Evolutionary conservation across 2,329 filamentous ascomycete species (phyloP).

Genomic region (Paecilomyces sp.): DNA sequence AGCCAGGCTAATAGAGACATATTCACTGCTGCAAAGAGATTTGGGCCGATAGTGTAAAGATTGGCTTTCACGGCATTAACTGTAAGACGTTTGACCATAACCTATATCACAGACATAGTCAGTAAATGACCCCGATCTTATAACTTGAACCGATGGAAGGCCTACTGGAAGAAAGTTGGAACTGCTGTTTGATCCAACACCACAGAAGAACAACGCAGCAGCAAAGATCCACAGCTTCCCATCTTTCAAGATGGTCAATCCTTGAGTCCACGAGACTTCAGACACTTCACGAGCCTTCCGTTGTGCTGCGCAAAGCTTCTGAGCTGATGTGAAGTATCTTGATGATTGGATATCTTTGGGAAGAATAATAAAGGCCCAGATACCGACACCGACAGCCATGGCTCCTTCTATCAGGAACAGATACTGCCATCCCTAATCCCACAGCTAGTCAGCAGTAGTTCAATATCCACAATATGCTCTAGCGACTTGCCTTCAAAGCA

Average conservation of each 20-base stretch:
- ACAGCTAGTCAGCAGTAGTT: too few species aligned
- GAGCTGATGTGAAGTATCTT: background rate
- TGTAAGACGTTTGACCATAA: constrained; percentile 3
- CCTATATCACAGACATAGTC: background rate
- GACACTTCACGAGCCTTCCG: too few species aligned
- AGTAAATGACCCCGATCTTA: too few species aligned
- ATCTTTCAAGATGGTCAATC: too few species aligned
- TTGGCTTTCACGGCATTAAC: constrained; percentile 1
- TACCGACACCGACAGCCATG: constrained; percentile 1
- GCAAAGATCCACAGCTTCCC: too few species aligned
- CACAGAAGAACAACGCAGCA: background rate
- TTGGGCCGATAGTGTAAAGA: constrained; percentile 5
- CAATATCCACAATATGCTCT: too few species aligned
- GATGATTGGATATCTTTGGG: background rate
- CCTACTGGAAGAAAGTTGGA: constrained; percentile 5
- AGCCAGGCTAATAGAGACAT: too few species aligned
- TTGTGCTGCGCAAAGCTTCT: background rate
- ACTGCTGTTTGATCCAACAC: constrained; percentile 1
- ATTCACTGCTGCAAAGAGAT: background rate
- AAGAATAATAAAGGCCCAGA: background rate
- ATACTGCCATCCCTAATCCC: constrained; percentile 3
- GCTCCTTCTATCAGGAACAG: constrained; percentile 4
- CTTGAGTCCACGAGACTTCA: too few species aligned
- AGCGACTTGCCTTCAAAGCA: background rate
- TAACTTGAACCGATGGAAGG: too few species aligned